These are phyloP conservation scores for Lepiota brunneoincarnata DNA, from an alignment of 768 basidiomycete genomes.

Conservation along the genomic window DNA sequence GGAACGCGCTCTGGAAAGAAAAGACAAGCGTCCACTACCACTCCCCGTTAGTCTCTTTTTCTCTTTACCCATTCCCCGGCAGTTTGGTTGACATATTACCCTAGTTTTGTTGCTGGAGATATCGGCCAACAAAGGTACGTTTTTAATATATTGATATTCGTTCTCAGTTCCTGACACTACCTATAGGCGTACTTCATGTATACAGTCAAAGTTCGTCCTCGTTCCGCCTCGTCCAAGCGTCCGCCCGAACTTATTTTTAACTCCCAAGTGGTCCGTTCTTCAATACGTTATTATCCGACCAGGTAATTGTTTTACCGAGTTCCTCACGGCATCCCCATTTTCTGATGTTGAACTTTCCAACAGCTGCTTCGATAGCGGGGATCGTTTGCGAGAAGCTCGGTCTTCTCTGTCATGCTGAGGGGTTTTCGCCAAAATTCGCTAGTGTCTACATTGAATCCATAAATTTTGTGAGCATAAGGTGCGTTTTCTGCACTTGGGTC, in stretches of 20 bases:
- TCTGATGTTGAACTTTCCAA: not conserved
- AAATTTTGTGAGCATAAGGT: conserved; percentile 85
- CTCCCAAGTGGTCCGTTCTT: conserved; percentile 77
- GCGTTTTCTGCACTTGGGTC: not conserved
- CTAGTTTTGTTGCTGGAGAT: conserved; percentile 81
- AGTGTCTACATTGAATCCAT: conserved; percentile 67
- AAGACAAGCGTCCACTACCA: conserved; percentile 74
- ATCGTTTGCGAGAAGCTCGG: conserved; percentile 71
- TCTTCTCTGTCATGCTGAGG: conserved; percentile 66
- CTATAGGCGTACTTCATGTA: conserved; percentile 84
- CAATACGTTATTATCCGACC: conserved; percentile 82
- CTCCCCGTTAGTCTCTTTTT: conserved; percentile 44
- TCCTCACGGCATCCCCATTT: not conserved
- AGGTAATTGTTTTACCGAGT: conserved; percentile 21
- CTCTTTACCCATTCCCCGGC: not conserved
- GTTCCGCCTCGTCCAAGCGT: not conserved
- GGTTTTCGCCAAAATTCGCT: conserved; percentile 61
- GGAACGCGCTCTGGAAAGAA: conserved; percentile 67
- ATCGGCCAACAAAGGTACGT: conserved; percentile 72
- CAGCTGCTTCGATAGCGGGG: conserved; percentile 67
- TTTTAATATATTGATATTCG: conserved; percentile 1
- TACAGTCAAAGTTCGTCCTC: conserved; percentile 64
- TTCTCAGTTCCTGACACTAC: conserved; percentile 6
- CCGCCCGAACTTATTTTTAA: not conserved
- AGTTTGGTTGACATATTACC: not conserved